Base-by-base conservation (phyloP, 2,329 filamentous ascomycete species). In the Metarhizium humberi region DNA sequence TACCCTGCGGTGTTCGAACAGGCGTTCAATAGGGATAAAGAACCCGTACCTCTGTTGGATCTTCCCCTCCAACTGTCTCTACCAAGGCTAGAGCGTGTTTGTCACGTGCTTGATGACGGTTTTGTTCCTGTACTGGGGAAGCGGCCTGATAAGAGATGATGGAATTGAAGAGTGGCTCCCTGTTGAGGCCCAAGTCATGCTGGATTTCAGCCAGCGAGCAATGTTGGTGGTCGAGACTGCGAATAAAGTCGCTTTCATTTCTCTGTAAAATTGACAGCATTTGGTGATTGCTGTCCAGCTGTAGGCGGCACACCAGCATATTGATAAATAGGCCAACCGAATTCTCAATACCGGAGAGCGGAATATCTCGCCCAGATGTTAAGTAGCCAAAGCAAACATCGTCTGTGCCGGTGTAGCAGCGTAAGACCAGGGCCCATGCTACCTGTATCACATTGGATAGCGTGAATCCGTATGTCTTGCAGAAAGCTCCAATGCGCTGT, bases 341-440 rank as follows among this genome's bases (percentile, higher is more conserved):
- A 14, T 46, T 10, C n/a, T 46, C n/a, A 18, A 46, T 16, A 18
- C 43, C 43, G 20, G 6, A 18, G n/a, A 46, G 43, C n/a, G 43
- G 43, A 46, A 25, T 18, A 46, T 46, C 43, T 18, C 43, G 43
- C n/a, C 43, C 43, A 16, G 43, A 46, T 18, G 43, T 8, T 18
- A 46, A 14, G 20, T 46, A 46, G 43, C 43, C 43, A 25, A 46
- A 46, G 43, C 43, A 46, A 25, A 46, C 43, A 46, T 46, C 43
- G 43, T 46, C 43, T 6, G 43, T 18, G 14, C 47, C 52, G 2
- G 48, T 42, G 49, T 51, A 54, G 25, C n/a, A 16, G n/a, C 32
- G 29, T n/a, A 57, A 18, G 13, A 57, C 52, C 7, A 57, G 52
- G 2, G 55, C 55, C 55, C 55, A 57, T 14, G 55, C 55, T n/a